phyloP scores from a whole-genome alignment of 208 protist species.

The Trypanosoma platydactyli region DNA sequence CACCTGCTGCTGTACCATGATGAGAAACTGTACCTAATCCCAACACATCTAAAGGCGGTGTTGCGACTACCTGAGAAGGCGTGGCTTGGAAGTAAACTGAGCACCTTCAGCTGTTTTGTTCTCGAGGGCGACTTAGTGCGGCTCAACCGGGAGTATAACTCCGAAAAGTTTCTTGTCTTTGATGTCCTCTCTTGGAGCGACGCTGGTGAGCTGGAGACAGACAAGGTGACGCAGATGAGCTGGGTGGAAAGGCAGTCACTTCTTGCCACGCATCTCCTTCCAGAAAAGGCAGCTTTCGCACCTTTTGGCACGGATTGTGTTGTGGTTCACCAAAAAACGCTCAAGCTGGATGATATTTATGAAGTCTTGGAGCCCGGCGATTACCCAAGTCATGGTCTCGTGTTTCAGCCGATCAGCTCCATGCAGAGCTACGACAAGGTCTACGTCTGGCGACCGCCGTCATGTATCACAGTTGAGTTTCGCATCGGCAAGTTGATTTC shows the following conservation, averaged over 20 bases:
- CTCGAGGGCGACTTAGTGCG: conserved; percentile 74
- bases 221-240: conserved; percentile 59
- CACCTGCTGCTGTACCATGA: conserved; percentile 55
- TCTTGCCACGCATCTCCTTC: conserved; percentile 47
- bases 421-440: conserved; percentile 53
- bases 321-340: conserved; percentile 63
- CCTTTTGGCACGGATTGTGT: conserved; percentile 49
- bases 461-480: conserved; percentile 71
- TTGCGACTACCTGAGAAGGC: conserved; percentile 52
- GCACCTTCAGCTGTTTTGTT: conserved; percentile 49
- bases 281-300: conserved; percentile 49
- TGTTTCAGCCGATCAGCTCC: conserved; percentile 67
- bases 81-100: conserved; percentile 59
- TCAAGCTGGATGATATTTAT: conserved; percentile 42
- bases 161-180: conserved; percentile 76
- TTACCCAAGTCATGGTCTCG: conserved; percentile 69
- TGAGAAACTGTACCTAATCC: conserved; percentile 68
- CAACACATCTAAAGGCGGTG: conserved; percentile 76
- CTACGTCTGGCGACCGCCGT: conserved; percentile 73
- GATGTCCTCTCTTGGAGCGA: conserved; percentile 83
- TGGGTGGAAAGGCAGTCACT: conserved; percentile 62
- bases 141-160: conserved; percentile 40
- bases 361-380: conserved; percentile 66
- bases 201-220: conserved; percentile 31
- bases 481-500: conserved; percentile 52